Percentiles rank a stretch among this genome's conserved stretches.
Evolutionary conservation across 139 green algal species (phyloP).

Genomic region (Chlorella ohadii): DNA sequence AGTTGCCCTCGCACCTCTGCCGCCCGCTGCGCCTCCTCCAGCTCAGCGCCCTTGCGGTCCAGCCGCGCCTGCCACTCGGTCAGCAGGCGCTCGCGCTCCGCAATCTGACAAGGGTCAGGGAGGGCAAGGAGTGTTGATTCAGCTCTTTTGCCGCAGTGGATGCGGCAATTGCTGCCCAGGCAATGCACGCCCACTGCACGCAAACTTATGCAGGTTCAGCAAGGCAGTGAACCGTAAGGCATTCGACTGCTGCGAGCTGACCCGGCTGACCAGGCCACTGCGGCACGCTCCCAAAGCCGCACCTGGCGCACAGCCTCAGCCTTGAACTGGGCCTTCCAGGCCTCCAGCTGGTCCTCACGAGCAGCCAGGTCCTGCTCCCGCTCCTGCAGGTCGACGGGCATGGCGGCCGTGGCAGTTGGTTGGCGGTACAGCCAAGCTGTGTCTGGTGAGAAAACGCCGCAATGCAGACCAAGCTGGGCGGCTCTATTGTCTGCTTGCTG

Average conservation of each 20-base stretch:
- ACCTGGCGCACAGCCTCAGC: constrained; percentile 47
- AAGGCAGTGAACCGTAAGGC: too few relatives aligned
- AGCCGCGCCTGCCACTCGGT: constrained; percentile 54
- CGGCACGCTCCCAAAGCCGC: too few relatives aligned
- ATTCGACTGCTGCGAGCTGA: too few relatives aligned
- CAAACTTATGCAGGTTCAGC: too few relatives aligned
- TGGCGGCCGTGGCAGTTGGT: too few relatives aligned
- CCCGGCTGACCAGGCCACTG: too few relatives aligned
- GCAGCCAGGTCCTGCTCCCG: constrained; percentile 49
- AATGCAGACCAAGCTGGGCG: background rate
- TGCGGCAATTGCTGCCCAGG: too few relatives aligned
- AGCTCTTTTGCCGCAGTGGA: too few relatives aligned
- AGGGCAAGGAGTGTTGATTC: too few relatives aligned
- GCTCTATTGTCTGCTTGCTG: background rate
- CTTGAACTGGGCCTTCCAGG: constrained; percentile 59
- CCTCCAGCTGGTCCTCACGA: constrained; percentile 53
- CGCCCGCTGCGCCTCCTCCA: constrained; percentile 39
- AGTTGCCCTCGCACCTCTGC: constrained; percentile 8
- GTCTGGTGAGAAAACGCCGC: too few relatives aligned
- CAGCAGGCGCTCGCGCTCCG: constrained; percentile 49
- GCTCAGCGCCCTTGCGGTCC: constrained; percentile 34
- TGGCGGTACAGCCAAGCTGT: too few relatives aligned
- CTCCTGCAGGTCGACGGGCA: background rate
- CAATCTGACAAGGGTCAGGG: constrained; percentile 32
- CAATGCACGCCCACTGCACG: too few relatives aligned